Evolutionary conservation across 164 flowering plant species (phyloP).

Genomic region (Euptelea pleiosperma): DNA sequence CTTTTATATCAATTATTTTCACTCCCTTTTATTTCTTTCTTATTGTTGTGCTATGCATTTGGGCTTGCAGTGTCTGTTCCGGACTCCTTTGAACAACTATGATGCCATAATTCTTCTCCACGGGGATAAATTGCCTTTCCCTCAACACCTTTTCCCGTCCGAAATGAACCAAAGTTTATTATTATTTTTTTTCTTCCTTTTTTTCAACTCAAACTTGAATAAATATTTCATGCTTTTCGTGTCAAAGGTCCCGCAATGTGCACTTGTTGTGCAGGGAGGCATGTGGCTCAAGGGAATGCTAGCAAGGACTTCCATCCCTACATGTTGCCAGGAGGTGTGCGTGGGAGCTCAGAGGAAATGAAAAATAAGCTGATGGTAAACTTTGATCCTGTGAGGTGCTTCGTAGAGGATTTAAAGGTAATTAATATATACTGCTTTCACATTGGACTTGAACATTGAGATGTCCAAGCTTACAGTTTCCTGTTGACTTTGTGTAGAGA

Average conservation of each 20-base stretch:
- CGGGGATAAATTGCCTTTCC: conserved; percentile 65
- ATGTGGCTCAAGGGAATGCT: conserved; percentile 59
- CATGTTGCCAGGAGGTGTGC: conserved; percentile 37
- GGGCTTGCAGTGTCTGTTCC: conserved; percentile 67
- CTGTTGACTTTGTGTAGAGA: conserved; percentile 39
- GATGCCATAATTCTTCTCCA: conserved; percentile 93
- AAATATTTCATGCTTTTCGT: background rate
- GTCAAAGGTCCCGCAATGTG: background rate
- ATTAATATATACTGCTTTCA: conserved; percentile 1
- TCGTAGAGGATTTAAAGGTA: conserved; percentile 66
- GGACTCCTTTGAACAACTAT: conserved; percentile 85
- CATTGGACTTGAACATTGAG: background rate
- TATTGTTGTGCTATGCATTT: conserved; percentile 2
- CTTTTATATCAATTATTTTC: background rate
- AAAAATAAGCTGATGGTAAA: conserved; percentile 63
- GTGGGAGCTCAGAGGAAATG: conserved; percentile 37
- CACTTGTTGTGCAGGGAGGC: conserved; percentile 43
- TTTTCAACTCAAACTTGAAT: background rate
- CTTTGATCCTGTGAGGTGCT: conserved; percentile 80
- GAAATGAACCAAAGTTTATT: conserved; percentile 66
- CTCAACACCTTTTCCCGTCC: conserved; percentile 76
- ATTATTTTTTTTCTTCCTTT: background rate
- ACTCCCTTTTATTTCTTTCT: background rate
- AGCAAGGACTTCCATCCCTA: conserved; percentile 67
- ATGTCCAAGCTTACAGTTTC: background rate